These are phyloP conservation scores for Torulaspora quercuum DNA, from an alignment of 805 yeast genomes.

Conservation along the genomic window DNA sequence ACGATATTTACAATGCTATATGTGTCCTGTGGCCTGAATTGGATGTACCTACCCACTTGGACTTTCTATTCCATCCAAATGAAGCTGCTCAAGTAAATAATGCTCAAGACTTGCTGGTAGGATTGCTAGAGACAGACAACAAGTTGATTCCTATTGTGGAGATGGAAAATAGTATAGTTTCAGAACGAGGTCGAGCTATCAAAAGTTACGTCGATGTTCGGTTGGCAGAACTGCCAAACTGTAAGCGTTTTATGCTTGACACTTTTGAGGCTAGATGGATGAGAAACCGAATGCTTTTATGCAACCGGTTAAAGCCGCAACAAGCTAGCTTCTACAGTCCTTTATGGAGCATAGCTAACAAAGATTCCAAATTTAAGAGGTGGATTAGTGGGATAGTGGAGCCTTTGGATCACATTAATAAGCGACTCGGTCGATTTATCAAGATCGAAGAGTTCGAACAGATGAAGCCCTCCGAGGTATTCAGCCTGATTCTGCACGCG, in stretches of 20 bases:
- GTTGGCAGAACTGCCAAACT: slow-evolving; percentile 9
- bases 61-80: slow-evolving; percentile 14
- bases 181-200: slow-evolving; percentile 15
- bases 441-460: slow-evolving; percentile 27
- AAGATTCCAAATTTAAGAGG: slow-evolving; percentile 11
- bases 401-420: slow-evolving; percentile 32
- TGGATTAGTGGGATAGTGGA: slow-evolving; percentile 33
- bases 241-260: slow-evolving; percentile 4
- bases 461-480: slow-evolving; percentile 14
- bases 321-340: slow-evolving; percentile 22
- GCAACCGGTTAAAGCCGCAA: slow-evolving; percentile 22
- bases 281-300: slow-evolving; percentile 26
- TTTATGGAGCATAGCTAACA: slow-evolving; percentile 22
- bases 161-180: slow-evolving; percentile 18
- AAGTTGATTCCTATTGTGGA: slow-evolving; percentile 27
- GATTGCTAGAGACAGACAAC: slow-evolving; percentile 19
- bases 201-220: slow-evolving; percentile 18
- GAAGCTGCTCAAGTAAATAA: neutral
- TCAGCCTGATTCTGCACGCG: slow-evolving; percentile 16
- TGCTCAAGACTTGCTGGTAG: slow-evolving; percentile 34
- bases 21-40: slow-evolving; percentile 36
- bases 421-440: slow-evolving; percentile 12
- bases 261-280: slow-evolving; percentile 19
- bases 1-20: slow-evolving; percentile 22
- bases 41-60: slow-evolving; percentile 25